phyloP scores from a whole-genome alignment of 164 flowering plant species.

The Sedum album region DNA sequence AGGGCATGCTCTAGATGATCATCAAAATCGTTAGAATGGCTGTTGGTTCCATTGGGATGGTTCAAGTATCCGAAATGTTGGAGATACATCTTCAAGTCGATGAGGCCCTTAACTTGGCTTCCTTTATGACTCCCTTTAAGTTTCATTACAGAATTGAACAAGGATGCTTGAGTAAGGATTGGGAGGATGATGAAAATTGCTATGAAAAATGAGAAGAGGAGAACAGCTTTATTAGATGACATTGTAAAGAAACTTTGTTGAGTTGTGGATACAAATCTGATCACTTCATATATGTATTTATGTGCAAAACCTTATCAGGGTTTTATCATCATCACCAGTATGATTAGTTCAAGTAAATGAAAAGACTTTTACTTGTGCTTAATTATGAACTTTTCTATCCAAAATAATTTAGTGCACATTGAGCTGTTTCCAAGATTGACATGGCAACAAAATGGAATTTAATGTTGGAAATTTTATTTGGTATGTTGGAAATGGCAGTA shows the following conservation, averaged over 20 bases:
- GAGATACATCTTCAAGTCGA: conserved; percentile 17
- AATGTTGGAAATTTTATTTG: no score
- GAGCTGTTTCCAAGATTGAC: no score
- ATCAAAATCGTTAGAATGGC: conserved; percentile 19
- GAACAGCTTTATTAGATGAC: neutral
- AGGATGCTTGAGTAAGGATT: neutral
- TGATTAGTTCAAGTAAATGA: no score
- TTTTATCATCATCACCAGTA: neutral
- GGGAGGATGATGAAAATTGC: neutral
- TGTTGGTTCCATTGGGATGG: neutral
- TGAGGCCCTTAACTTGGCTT: neutral
- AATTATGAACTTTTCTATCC: no score
- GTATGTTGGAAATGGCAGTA: no score
- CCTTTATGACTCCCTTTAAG: conserved; percentile 5
- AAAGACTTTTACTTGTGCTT: no score
- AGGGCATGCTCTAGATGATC: conserved; percentile 20
- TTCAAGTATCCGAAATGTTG: conserved; percentile 23
- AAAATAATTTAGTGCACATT: no score
- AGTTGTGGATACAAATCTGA: neutral
- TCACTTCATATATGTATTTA: neutral
- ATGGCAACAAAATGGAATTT: no score
- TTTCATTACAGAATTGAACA: neutral
- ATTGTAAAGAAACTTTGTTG: neutral
- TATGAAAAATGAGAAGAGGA: neutral
- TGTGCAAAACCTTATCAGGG: neutral